Conservation (phyloP, 139 green algal genomes). For the Micractinium conductrix region DNA sequence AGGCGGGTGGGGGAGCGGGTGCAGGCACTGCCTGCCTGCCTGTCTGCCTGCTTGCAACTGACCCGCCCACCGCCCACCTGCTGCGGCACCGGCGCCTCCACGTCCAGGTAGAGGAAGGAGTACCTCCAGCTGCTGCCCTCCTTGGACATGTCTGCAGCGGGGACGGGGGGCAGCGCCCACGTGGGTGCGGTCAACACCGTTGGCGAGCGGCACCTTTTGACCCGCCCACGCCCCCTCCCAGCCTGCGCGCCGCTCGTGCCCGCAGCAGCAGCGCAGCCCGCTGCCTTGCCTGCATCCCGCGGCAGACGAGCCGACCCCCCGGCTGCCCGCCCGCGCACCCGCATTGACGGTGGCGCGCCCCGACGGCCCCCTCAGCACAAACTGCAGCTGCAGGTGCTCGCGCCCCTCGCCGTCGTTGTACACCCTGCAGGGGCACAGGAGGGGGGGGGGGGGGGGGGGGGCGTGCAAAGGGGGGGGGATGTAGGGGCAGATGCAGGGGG, state of each 20-base stretch:
- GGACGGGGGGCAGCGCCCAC: not conserved
- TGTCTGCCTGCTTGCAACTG: too few relatives aligned
- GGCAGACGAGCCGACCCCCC: too few relatives aligned
- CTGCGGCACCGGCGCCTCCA: conserved; percentile 57
- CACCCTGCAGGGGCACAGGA: conserved; percentile 40
- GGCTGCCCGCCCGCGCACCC: not conserved
- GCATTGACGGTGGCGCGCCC: conserved; percentile 75
- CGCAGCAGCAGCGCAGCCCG: too few relatives aligned
- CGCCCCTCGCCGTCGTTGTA: conserved; percentile 85
- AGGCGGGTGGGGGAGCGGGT: too few relatives aligned
- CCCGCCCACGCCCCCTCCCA: too few relatives aligned
- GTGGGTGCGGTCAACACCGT: too few relatives aligned
- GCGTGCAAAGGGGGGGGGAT: too few relatives aligned
- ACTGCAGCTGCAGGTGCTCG: conserved; percentile 92
- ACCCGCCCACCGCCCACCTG: conserved; percentile 36
- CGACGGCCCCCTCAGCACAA: conserved; percentile 75
- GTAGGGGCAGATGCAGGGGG: too few relatives aligned
- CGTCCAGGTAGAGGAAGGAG: conserved; percentile 83
- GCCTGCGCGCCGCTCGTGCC: too few relatives aligned
- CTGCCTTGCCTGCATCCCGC: too few relatives aligned
- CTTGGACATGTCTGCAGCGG: conserved; percentile 83
- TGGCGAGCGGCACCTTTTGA: too few relatives aligned
- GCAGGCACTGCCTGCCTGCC: too few relatives aligned
- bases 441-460: not conserved
- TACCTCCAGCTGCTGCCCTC: conserved; percentile 78